Percentiles rank a stretch among this genome's conserved stretches.
Conservation (phyloP, 2,329 filamentous ascomycete genomes). For the Fusarium agapanthi region DNA sequence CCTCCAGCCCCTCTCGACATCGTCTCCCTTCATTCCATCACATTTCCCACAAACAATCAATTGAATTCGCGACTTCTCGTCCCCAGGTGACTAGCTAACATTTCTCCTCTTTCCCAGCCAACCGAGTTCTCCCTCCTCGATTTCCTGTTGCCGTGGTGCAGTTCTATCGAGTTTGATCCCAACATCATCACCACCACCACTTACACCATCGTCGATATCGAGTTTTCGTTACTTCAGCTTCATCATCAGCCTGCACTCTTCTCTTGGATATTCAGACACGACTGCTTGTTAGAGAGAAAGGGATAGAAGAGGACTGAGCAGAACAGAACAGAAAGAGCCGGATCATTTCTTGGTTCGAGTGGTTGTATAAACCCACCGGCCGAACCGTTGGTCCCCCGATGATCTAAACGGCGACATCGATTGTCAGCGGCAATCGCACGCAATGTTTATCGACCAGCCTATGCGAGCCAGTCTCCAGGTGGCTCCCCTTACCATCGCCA, state of each 20-base stretch:
- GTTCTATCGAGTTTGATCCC: slow-evolving; percentile 6
- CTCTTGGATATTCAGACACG: slow-evolving; percentile 36
- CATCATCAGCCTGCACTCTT: neutral
- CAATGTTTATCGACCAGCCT: slow-evolving; percentile 53
- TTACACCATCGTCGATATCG: slow-evolving; percentile 28
- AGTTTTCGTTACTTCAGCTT: slow-evolving; percentile 1
- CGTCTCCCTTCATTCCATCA: slow-evolving; percentile 43
- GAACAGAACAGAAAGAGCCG: slow-evolving; percentile 14
- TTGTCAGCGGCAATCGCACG: slow-evolving; percentile 45
- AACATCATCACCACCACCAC: slow-evolving; percentile 22
- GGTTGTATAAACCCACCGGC: slow-evolving; percentile 34
- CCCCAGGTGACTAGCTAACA: slow-evolving; percentile 33
- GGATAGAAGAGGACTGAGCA: neutral
- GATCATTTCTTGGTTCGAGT: slow-evolving; percentile 29
- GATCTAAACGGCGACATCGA: slow-evolving; percentile 40
- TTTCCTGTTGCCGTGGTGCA: slow-evolving; percentile 20
- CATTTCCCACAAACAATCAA: slow-evolving; percentile 37
- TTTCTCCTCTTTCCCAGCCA: slow-evolving; percentile 30
- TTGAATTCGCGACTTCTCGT: slow-evolving; percentile 14
- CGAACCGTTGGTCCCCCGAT: slow-evolving; percentile 39
- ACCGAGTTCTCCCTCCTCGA: slow-evolving; percentile 24
- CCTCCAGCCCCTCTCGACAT: slow-evolving; percentile 24
- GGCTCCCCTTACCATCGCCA: slow-evolving; percentile 66
- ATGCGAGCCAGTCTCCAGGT: slow-evolving; percentile 68
- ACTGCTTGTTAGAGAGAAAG: neutral